Percentiles rank a stretch among this genome's conserved stretches.
These are phyloP conservation scores for Suhomyces ambrosiae DNA, from an alignment of 1,139 yeast genomes.

Conservation along the genomic window DNA sequence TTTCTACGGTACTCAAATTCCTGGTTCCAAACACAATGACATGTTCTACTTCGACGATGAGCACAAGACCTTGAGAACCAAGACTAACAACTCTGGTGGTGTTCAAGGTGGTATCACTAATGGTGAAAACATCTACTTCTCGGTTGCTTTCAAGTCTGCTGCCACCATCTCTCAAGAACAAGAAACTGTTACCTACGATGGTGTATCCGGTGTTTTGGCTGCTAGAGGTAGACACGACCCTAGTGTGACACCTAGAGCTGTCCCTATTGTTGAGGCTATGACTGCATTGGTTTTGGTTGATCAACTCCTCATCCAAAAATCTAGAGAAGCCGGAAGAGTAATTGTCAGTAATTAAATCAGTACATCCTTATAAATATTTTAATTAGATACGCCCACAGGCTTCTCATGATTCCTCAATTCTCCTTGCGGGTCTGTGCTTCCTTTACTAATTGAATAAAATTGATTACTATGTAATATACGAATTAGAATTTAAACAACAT, in stretches of 20 bases:
- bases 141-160: constrained; percentile 96
- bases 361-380: background rate
- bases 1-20: constrained; percentile 82
- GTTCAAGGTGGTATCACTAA: constrained; percentile 97
- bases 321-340: constrained; percentile 59
- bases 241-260: constrained; percentile 96
- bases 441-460: too few species aligned
- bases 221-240: constrained; percentile 99
- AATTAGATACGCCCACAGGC: background rate
- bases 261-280: constrained; percentile 98
- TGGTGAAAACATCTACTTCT: constrained; percentile 92
- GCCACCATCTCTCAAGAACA: constrained; percentile 97
- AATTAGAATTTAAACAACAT: too few species aligned
- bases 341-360: constrained; percentile 8
- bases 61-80: constrained; percentile 68
- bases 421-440: too few species aligned
- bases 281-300: constrained; percentile 91
- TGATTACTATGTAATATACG: too few species aligned
- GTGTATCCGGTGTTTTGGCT: constrained; percentile 81
- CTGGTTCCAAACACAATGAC: constrained; percentile 95
- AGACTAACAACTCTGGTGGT: constrained; percentile 94
- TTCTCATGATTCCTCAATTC: too few species aligned
- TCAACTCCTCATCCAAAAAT: constrained; percentile 77
- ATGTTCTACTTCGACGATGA: constrained; percentile 65
- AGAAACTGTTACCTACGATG: constrained; percentile 83